These are phyloP conservation scores for Phytophthora megakarya DNA, from an alignment of 352 stramenopile species.

Conservation along the genomic window DNA sequence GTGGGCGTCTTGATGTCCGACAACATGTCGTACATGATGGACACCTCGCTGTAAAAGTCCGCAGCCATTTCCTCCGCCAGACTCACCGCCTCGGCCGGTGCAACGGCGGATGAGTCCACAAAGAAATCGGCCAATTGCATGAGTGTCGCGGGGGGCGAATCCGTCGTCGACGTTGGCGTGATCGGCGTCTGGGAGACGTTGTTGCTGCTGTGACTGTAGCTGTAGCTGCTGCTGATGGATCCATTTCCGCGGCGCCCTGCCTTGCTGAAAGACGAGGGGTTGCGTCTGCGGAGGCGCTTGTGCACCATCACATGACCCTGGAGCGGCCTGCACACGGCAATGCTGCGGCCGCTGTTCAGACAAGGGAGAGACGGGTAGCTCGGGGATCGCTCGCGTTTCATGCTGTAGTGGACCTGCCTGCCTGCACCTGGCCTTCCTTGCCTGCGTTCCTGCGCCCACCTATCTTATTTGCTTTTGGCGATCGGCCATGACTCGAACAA, in stretches of 20 bases:
- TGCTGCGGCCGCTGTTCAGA: constrained; percentile 29
- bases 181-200: constrained; percentile 4
- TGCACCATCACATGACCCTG: constrained; percentile 41
- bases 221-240: not conserved
- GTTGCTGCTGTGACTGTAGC: constrained; percentile 5
- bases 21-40: constrained; percentile 71
- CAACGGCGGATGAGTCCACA: constrained; percentile 49
- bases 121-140: constrained; percentile 44
- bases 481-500: not conserved
- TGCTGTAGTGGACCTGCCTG: constrained; percentile 16
- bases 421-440: no score
- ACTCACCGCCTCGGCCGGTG: constrained; percentile 45
- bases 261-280: constrained; percentile 25
- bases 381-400: constrained; percentile 57
- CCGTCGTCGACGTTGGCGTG: constrained; percentile 26
- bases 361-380: constrained; percentile 32
- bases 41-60: constrained; percentile 68
- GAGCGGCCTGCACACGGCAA: constrained; percentile 31
- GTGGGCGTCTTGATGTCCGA: constrained; percentile 60
- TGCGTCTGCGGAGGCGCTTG: constrained; percentile 48
- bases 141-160: constrained; percentile 10
- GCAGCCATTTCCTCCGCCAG: constrained; percentile 62
- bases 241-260: constrained; percentile 8
- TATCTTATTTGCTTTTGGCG: constrained; percentile 19
- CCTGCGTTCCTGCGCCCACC: not conserved